Evolutionary conservation across 306 rosid species (phyloP), one percentile per base, ranked within the genome.

Genomic region (Senna siamea): DNA sequence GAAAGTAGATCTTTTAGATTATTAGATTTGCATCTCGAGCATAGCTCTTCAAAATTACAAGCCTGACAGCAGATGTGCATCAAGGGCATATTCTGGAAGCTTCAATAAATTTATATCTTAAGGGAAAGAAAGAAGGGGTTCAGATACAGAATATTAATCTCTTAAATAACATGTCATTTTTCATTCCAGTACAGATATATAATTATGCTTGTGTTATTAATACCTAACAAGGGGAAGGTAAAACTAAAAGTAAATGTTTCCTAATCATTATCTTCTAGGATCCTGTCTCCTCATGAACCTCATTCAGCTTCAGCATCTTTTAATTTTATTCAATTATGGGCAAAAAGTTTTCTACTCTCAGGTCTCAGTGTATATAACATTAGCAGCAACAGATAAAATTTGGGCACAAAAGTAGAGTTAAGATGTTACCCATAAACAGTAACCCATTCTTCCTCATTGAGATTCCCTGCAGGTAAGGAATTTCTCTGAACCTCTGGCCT

Each of bases 371-470:
- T 59, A 32, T 60, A 17, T 7, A 60, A 35, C 66, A 37, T 19
- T 20, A 9, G 48, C 50, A 44, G 51, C 76, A 74, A 20, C 28
- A 58, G 34, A 78, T 18, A 18, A 51, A 56, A 74, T 17, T 11
- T 13, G 13, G 61, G 66, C 32, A 30, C 78, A 69, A 59, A 44
- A 66, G 64, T 26, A 9, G 83, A 79, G 79, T 55, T 20, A 68
- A 78, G 78, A 18, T 61, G 75, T 72, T 92, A 94, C 98, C 98
- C 98, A 37, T 89, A 94, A 74, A 94, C 95, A 52, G 99, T 94
- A 20, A 94, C 92, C 99, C 99, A 94, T 82, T 94, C 99, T 79
- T 92, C 99, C 83, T 94, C 99, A 2, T 92, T 78, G 77, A 88
- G 86, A 82, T 87, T 87, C 67, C 90, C 92, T 2, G 90, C 79